A percentile compares a stretch with the other conserved stretches of the same genome.
phyloP scores from a whole-genome alignment of 192 early-diverging fungal species.

The Podila epicladia region DNA sequence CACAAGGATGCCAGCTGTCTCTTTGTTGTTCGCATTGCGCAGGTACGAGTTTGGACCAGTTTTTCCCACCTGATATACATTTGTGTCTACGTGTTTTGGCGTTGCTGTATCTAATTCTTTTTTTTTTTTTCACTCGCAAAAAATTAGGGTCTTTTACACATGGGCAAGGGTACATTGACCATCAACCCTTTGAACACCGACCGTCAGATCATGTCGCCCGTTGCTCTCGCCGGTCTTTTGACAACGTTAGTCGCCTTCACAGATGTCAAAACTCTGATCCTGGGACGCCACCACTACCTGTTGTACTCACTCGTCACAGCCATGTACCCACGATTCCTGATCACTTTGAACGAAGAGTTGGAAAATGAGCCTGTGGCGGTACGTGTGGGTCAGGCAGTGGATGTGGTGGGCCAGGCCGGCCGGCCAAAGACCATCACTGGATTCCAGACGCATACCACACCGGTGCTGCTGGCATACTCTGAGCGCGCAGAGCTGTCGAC shows the following conservation, averaged over 20 bases:
- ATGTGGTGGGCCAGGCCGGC: slow-evolving; percentile 98
- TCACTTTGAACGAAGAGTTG: slow-evolving; percentile 94
- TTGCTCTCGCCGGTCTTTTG: slow-evolving; percentile 87
- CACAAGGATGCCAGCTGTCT: slow-evolving; percentile 91
- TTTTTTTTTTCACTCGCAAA: background rate
- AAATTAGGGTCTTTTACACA: slow-evolving; percentile 80
- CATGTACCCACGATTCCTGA: slow-evolving; percentile 98
- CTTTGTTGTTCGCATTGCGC: slow-evolving; percentile 87
- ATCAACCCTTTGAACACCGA: slow-evolving; percentile 96
- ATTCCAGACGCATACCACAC: slow-evolving; percentile 98
- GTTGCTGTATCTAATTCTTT: background rate
- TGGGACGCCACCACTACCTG: slow-evolving; percentile 92
- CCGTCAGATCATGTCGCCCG: slow-evolving; percentile 90
- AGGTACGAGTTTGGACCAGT: slow-evolving; percentile 51
- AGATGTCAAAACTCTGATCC: slow-evolving; percentile 89
- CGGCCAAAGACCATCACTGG: slow-evolving; percentile 99
- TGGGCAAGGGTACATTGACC: slow-evolving; percentile 99
- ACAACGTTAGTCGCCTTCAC: slow-evolving; percentile 91
- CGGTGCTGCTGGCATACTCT: slow-evolving; percentile 93
- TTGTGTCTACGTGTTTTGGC: background rate
- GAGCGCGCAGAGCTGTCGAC: slow-evolving; percentile 99
- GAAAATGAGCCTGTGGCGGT: slow-evolving; percentile 85
- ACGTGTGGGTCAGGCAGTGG: slow-evolving; percentile 99
- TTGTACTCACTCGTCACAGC: slow-evolving; percentile 93
- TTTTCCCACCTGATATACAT: background rate